Evolutionary conservation across 164 flowering plant species (phyloP), one percentile per base, ranked within the genome.

Genomic region (Houttuynia cordata): DNA sequence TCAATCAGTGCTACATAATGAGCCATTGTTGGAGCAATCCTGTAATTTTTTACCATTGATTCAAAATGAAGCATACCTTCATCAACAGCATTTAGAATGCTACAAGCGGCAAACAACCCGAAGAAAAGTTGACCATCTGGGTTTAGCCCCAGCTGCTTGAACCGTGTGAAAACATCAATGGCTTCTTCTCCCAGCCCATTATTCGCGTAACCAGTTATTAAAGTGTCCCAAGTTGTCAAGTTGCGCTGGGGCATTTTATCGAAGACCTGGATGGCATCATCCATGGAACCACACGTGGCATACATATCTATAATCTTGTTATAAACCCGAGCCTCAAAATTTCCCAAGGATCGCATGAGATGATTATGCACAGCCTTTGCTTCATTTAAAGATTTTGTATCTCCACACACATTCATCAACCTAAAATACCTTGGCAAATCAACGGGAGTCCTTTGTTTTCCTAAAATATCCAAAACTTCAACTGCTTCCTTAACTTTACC

Each of bases 1-100:
- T 82, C 81, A 34, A 89, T 88, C 1, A 82, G 60, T 50, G 80
- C 64, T 42, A 76, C 79, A 73, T 84, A 86, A 67, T 88, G 87
- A 58, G 76, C 75, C 82, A 84, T 81, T n/a, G 83, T 53, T 8
- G 93, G 91, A 40, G 63, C 64, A 62, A 88, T 79, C 22, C 80
- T 81, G 67, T 73, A 83, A 20, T 66, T 74, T 37, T 74, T 84
- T 54, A 60, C 68, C 96, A 88, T 81, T 14, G 85, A 77, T 42
- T 81, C 79, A 62, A 86, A 83, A 41, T 89, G 94, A 70, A 83
- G 37, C 81, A 84, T 73, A 41, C 91, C 96, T 67, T 89, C 94
- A 53, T 67, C 64, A 34, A 79, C 68, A 49, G 85, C 94, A 55
- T 76, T 66, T 41, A 85, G 1, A 14, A 72, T 75, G 69, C 79